Base-by-base conservation (phyloP, 768 basidiomycete species). In the Tremella yokohamensis region DNA sequence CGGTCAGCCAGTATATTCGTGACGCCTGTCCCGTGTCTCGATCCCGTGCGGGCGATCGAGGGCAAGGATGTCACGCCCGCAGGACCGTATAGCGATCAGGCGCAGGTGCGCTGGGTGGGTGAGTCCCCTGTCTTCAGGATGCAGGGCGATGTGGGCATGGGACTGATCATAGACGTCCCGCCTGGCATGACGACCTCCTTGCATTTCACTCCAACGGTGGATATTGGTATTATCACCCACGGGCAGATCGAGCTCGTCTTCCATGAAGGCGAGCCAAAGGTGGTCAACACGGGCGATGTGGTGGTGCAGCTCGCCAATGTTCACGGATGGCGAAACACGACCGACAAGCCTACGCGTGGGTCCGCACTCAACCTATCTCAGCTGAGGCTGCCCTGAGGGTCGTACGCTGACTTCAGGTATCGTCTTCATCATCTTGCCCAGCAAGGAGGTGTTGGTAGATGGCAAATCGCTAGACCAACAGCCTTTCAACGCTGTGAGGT, bases 271-370 rank as follows among this genome's bases (percentile, higher is more conserved):
- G 40, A 24, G 16, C 52, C 40, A 19, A 54, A 45, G 19, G 34
- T 26, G 2, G 54, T 60, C 34, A 51, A 29, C 22, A 47, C 58
- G 13, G 62, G 62, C 1, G 62, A 63, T 25, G 20, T 54, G 1
- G 24, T 63, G 3, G 51, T 63, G 19, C 62, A 63, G 45, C 37
- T 56, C 12, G 62, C 58, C 22, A 60, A 58, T 25, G 52, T 60
- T 18, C 62, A 63, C 51, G 40, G 49, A 2, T 63, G 62, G 62
- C 55, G 39, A 20, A 63, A 63, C 24, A 52, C 54, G 8, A 57
- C 54, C 19, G 54, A 58, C 24, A 8, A 55, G 38, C 49, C 54
- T 40, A 58, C 62, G 13, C 49, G 62, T 60, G 34, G 56, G 62
- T 63, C 16, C 13, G 7, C 22, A 4, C 22, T 45, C 42, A n/a